Evolutionary conservation across 2,329 filamentous ascomycete genomes (phyloP), one percentile per base, ranked within the genome.

Genomic region (Ophiostoma montium): DNA sequence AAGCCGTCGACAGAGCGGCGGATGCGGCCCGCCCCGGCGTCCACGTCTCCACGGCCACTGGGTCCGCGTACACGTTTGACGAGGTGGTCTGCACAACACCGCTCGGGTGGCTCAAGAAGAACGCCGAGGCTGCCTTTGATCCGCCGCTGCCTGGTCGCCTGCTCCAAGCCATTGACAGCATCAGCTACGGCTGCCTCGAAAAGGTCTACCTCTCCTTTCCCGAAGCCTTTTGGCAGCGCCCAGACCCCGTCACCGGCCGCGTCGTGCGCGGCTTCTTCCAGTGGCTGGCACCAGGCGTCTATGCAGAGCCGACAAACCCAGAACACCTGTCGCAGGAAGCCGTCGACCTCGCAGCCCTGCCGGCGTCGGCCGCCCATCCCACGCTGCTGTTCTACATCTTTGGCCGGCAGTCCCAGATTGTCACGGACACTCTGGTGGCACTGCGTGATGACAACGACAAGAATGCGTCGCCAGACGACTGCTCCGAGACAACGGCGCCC

Each of bases 341-440:
- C 48, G 71, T 94, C 51, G 88, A 90, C 51, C 74, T 95, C 19
- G 80, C 83, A 38, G 78, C 81, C 2, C 70, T 94, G 2, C 71
- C 76, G 0, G 57, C 60, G 0, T 59, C 66, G 1, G 70, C 68
- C 46, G 73, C 81, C 0, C 87, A 94, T 52, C 84, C 88, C 8
- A 94, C 86, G 0, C 72, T 95, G 4, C 75, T 95, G 23, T 95
- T 94, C 72, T 95, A 88, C 67, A 80, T 72, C 33, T 82, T 79
- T 58, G 83, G 83, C 35, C 73, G 72, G 18, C 76, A 80, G 60
- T 79, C 76, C 1, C 62, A 63, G 9, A 68, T 74, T 57, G 62
- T 84, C 42, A 78, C 74, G 0, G 62, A 64, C 12, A 61, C 65
- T 16, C 57, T 75, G 7, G 64, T 64, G 4, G 61, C 65, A 13